These are phyloP conservation scores for Lepidium campestre DNA, from an alignment of 441 rosid genomes.

Conservation along the genomic window DNA sequence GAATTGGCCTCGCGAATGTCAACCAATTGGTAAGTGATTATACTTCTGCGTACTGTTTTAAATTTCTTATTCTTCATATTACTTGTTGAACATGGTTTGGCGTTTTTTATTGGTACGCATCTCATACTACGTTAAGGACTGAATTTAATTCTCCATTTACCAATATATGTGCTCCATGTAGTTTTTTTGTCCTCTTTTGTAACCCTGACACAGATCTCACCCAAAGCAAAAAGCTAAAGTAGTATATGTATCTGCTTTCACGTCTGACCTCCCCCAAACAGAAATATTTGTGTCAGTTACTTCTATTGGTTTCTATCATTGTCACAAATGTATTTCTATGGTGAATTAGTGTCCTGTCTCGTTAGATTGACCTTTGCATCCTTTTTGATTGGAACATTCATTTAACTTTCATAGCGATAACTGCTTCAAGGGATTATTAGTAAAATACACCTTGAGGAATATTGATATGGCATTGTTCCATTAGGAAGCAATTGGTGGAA, in stretches of 20 bases:
- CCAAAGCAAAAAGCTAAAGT: not conserved
- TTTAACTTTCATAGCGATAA: not conserved
- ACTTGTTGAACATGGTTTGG: slow-evolving; percentile 5
- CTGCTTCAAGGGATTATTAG: not conserved
- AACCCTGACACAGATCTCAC: not conserved
- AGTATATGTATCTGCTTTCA: not conserved
- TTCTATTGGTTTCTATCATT: not conserved
- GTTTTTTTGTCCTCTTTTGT: not conserved
- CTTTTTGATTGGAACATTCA: not conserved
- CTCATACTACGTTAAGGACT: not conserved
- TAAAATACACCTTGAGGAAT: not conserved
- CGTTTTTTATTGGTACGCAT: not conserved
- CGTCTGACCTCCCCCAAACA: not conserved
- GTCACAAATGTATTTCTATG: not conserved
- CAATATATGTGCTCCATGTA: not conserved
- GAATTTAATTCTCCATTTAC: not conserved
- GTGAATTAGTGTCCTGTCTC: not conserved
- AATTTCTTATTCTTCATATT: not conserved
- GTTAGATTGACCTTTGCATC: not conserved
- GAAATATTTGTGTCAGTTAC: not conserved
- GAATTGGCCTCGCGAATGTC: slow-evolving; percentile 59
- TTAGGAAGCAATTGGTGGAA: slow-evolving; percentile 86
- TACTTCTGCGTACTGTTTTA: not conserved
- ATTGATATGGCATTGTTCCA: slow-evolving; percentile 13
- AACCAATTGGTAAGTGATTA: slow-evolving; percentile 69